Evolutionary conservation across 495 filamentous ascomycete species (phyloP).

Genomic region (Xylaria curta): DNA sequence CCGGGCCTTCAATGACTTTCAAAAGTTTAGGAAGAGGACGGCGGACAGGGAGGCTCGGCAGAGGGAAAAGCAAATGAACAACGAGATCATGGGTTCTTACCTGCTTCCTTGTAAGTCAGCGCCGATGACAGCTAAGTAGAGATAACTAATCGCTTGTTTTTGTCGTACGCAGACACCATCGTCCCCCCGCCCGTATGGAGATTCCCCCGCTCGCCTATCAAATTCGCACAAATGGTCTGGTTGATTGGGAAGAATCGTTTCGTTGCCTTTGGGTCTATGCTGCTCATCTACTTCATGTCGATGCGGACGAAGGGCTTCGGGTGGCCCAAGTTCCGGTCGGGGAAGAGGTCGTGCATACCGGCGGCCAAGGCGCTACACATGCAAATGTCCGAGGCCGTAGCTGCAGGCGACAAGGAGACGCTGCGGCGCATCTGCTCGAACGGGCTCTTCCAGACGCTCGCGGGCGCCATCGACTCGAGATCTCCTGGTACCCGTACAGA

Average conservation of each 20-base stretch:
- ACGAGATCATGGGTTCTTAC: conserved; percentile 72
- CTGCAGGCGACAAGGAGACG: conserved; percentile 63
- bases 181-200: conserved; percentile 37
- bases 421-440: conserved; percentile 65
- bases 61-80: conserved; percentile 72
- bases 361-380: conserved; percentile 66
- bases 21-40: conserved; percentile 52
- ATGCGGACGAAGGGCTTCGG: conserved; percentile 36
- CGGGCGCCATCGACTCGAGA: conserved; percentile 61
- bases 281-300: conserved; percentile 35
- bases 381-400: conserved; percentile 75
- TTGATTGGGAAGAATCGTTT: conserved; percentile 25
- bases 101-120: conserved; percentile 20
- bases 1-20: too few species aligned
- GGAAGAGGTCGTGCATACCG: conserved; percentile 50
- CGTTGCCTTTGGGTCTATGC: conserved; percentile 8
- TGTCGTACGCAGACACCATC: conserved; percentile 24
- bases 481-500: conserved; percentile 52
- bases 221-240: conserved; percentile 36
- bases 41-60: conserved; percentile 64
- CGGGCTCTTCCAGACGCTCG: conserved; percentile 64
- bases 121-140: neutral
- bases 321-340: conserved; percentile 44
- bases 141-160: neutral
- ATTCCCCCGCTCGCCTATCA: conserved; percentile 32